Evolutionary conservation across 2,329 filamentous ascomycete genomes (phyloP).

Genomic region (Fusarium dlaminii): DNA sequence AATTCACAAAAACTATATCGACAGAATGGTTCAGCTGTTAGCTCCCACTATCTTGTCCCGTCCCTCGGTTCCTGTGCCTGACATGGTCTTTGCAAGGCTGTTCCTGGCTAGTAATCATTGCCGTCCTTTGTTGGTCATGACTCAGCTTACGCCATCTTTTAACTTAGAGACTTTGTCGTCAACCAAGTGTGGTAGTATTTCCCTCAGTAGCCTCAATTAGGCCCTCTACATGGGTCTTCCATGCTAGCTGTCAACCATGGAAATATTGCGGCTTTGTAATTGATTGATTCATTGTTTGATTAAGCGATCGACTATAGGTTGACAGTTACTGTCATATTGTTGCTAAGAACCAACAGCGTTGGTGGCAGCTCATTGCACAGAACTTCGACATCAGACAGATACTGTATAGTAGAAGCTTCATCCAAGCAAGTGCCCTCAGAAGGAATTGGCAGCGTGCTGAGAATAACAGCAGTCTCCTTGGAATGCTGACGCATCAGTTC

Average conservation of each 20-base stretch:
- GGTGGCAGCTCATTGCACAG: conserved; percentile 81
- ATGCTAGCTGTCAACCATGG: conserved; percentile 30
- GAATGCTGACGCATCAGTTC: conserved; percentile 80
- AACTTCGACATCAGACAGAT: conserved; percentile 81
- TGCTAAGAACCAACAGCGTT: conserved; percentile 81
- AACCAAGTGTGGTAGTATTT: not conserved
- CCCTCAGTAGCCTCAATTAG: conserved; percentile 4
- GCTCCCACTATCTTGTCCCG: not conserved
- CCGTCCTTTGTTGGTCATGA: conserved; percentile 31
- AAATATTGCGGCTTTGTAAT: conserved; percentile 27
- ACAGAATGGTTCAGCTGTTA: not conserved
- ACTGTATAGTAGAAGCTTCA: conserved; percentile 75
- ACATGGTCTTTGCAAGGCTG: conserved; percentile 10
- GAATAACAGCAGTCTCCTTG: conserved; percentile 76
- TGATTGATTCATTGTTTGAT: conserved; percentile 10
- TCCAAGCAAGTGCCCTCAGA: conserved; percentile 78
- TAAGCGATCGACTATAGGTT: conserved; percentile 60
- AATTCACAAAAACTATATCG: conserved; percentile 33
- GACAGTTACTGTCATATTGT: conserved; percentile 89
- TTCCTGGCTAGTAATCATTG: conserved; percentile 34
- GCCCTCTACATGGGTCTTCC: not conserved
- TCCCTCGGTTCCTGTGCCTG: conserved; percentile 22
- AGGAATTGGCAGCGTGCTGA: conserved; percentile 86
- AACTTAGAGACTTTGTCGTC: conserved; percentile 11
- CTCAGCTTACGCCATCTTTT: conserved; percentile 21